phyloP scores from a whole-genome alignment of 257 asterid species.

The Ocimum tenuiflorum region DNA sequence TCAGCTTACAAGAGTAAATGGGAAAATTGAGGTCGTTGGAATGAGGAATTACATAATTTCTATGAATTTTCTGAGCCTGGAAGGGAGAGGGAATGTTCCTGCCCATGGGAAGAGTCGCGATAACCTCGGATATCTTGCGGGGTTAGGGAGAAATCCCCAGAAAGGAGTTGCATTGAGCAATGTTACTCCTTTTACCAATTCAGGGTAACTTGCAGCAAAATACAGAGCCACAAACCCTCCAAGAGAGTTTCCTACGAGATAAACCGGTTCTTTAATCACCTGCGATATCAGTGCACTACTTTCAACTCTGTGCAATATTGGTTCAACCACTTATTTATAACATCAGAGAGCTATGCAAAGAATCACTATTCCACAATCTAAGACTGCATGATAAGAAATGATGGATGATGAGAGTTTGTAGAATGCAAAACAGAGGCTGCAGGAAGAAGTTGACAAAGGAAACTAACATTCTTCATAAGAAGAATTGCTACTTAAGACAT shows the following conservation, averaged over 20 bases:
- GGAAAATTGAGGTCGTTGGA: background rate
- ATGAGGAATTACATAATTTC: conserved; percentile 50
- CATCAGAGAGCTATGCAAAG: background rate
- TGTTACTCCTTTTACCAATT: conserved; percentile 79
- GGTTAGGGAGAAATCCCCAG: conserved; percentile 95
- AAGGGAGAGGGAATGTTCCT: conserved; percentile 86
- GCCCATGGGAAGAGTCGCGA: conserved; percentile 81
- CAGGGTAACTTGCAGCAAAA: conserved; percentile 77
- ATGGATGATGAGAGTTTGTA: no score
- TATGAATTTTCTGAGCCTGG: conserved; percentile 41
- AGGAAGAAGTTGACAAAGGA: no score
- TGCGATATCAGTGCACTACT: conserved; percentile 22
- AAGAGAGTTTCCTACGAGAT: conserved; percentile 87
- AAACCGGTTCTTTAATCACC: conserved; percentile 89
- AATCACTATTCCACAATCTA: background rate
- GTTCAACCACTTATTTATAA: background rate
- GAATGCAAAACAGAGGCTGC: no score
- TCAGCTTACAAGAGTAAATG: background rate
- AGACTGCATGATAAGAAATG: background rate
- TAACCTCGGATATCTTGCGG: conserved; percentile 59
- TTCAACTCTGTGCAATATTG: conserved; percentile 7
- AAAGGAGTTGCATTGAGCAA: conserved; percentile 93
- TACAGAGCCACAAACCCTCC: conserved; percentile 89
- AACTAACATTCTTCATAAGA: background rate
- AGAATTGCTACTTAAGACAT: no score